These are phyloP conservation scores for Colletotrichum acutatum DNA, from an alignment of 2,329 filamentous ascomycete species.

Conservation along the genomic window DNA sequence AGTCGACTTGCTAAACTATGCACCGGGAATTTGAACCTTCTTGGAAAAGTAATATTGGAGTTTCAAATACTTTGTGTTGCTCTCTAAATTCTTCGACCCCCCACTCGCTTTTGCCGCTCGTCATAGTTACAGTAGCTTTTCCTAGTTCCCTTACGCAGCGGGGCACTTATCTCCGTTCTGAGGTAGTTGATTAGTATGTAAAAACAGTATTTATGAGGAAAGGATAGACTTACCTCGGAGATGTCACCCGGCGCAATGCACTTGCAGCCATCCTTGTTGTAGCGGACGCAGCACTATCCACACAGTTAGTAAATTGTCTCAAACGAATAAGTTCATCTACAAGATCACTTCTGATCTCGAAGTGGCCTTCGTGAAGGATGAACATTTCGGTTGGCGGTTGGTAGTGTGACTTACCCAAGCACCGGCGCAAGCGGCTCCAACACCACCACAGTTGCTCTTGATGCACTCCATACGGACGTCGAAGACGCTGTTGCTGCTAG, in stretches of 20 bases:
- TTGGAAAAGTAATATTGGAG: too few relatives aligned
- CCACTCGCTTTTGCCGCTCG: too few relatives aligned
- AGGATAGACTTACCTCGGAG: neutral
- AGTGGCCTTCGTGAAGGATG: neutral
- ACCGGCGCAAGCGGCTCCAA: neutral
- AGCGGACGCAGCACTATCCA: neutral
- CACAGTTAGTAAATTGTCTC: neutral
- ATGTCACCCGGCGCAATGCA: neutral
- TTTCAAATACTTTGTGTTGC: too few relatives aligned
- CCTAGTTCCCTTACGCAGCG: too few relatives aligned
- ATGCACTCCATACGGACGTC: neutral
- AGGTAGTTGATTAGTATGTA: too few relatives aligned
- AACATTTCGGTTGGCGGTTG: neutral
- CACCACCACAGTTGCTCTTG: neutral
- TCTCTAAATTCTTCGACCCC: too few relatives aligned
- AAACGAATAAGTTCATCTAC: neutral
- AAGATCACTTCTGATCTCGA: neutral
- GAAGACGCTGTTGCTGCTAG: neutral
- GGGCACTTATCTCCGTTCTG: too few relatives aligned
- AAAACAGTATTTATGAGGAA: too few relatives aligned
- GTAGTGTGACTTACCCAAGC: neutral
- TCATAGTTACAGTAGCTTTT: too few relatives aligned
- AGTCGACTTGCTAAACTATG: too few relatives aligned
- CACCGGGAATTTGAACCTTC: too few relatives aligned
- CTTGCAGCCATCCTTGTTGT: neutral